Conservation (phyloP, 2,329 filamentous ascomycete species). For the Neopestalotiopsis rosae region DNA sequence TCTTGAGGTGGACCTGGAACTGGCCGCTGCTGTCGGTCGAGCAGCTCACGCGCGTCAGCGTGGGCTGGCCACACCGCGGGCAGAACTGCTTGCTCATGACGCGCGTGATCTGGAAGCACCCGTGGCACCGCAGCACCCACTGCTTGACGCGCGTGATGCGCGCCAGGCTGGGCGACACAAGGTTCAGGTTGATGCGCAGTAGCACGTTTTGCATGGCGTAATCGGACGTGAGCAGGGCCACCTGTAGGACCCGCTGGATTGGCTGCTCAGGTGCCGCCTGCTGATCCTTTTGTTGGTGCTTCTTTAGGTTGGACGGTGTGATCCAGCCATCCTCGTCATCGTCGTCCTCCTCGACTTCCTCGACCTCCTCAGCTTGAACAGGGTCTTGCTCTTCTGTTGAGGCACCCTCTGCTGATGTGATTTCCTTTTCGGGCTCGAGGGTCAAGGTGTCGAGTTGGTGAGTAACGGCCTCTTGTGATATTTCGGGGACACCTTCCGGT, state of each 20-base stretch:
- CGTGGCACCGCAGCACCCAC: conserved; percentile 91
- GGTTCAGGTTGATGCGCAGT: conserved; percentile 90
- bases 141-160: conserved; percentile 86
- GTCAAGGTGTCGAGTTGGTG: conserved; percentile 18
- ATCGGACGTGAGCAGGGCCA: conserved; percentile 92
- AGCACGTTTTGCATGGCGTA: conserved; percentile 98
- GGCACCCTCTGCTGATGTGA: conserved; percentile 8
- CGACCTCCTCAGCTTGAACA: conserved; percentile 34
- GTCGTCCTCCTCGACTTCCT: conserved; percentile 45
- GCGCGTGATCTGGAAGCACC: conserved; percentile 84
- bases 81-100: conserved; percentile 93
- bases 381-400: conserved; percentile 32
- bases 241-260: conserved; percentile 73
- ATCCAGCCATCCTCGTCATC: conserved; percentile 84
- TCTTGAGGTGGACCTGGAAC: conserved; percentile 87
- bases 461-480: conserved; percentile 18
- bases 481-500: not conserved
- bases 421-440: conserved; percentile 27
- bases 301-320: conserved; percentile 88
- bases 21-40: conserved; percentile 80
- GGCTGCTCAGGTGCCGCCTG: conserved; percentile 53
- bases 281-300: conserved; percentile 74
- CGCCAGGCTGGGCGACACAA: conserved; percentile 79
- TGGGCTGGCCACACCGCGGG: conserved; percentile 85
- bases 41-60: conserved; percentile 84